Evolutionary conservation across 1,284 basidiomycete species (phyloP), one percentile per base, ranked within the genome.

Genomic region (Grifola frondosa): DNA sequence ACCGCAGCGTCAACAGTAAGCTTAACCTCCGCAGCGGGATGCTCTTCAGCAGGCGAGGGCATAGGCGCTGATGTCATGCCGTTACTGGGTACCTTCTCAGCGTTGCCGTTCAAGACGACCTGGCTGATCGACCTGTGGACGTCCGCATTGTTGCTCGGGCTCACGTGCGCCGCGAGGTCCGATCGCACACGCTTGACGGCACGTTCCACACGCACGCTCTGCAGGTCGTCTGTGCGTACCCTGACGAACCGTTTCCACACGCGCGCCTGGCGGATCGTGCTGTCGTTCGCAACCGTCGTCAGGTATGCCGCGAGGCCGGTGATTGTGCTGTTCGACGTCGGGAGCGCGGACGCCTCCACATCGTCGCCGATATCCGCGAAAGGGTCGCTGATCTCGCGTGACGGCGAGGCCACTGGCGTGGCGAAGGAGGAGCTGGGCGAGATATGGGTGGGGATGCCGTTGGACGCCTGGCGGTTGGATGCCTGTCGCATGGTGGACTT

Each of bases 171-270:
- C 7, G 84, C 84, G n/a, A 90, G 68, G 66, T 93, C 91, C 38
- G 87, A 90, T 41, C 88, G 75, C 13, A 91, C 88, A 31, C 88
- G 81, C 67, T 91, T 90, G 63, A 94, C 88, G 4, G 91, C 84
- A 45, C 91, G 77, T 66, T 94, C 91, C 31, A 88, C 81, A 32
- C 90, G 80, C 5, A 86, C 83, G 58, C 88, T 91, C 68, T 92
- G 84, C 34, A 34, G 67, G 62, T 94, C 91, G 59, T 94, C 91
- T 4, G 81, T 83, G 49, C 90, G 78, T 15, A 92, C 88, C 30
- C 82, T 74, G 37, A 91, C 82, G 54, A 94, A 94, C n/a, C 87
- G 78, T 58, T 84, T 86, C 91, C 91, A 94, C 2, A 80, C 71
- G 39, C 85, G 78, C 30, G 80, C 70, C 44, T 78, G 73, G 31